Evolutionary conservation across 2,329 filamentous ascomycete species (phyloP), one percentile per base, ranked within the genome.

Genomic region (Aspergillus sp.): DNA sequence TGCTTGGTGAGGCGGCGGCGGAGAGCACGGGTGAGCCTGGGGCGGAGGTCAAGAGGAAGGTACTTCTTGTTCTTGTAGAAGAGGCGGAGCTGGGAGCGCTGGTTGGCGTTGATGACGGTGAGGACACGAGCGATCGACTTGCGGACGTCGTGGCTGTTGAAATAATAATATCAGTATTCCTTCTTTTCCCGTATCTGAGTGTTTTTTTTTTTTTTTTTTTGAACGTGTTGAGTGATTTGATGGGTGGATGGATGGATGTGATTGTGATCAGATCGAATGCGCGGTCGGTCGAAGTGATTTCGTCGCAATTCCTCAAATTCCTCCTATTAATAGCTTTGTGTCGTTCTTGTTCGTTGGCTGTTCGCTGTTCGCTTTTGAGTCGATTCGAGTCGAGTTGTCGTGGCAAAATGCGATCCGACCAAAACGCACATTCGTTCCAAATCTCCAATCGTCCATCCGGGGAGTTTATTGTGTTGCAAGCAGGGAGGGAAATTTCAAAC

Each of bases 41-140:
- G 82, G 82, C 95, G 91, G 84, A 99, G 93, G 81, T 99, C 96
- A 79, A 99, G 91, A 68, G 95, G 95, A 67, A 92, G 83, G 87
- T 97, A 97, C 87, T 97, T 98, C 91, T 98, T 98, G 89, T 90
- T 90, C 87, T 96, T 96, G 89, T 99, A 99, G 90, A 98, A 98
- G 70, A 98, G 86, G 74, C 93, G 92, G 75, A 99, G 91, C 84
- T 98, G 93, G 70, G 91, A 86, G 80, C 96, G 90, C 86, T 99
- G 95, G 88, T 96, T 98, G 82, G 92, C 90, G 87, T 98, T 99
- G 89, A 99, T 96, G 84, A 99, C 87, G 81, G 95, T 99, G 75
- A 99, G 89, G 82, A 97, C 91, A 78, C 93, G 93, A 77, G 95
- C 96, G 82, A 99, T 97, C 69, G 93, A 96, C 88, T 99, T 99